A percentile compares a stretch with the other conserved stretches of the same genome.
phyloP scores from a whole-genome alignment of 148 eudicot genomes.

The Nyssa sinensis region DNA sequence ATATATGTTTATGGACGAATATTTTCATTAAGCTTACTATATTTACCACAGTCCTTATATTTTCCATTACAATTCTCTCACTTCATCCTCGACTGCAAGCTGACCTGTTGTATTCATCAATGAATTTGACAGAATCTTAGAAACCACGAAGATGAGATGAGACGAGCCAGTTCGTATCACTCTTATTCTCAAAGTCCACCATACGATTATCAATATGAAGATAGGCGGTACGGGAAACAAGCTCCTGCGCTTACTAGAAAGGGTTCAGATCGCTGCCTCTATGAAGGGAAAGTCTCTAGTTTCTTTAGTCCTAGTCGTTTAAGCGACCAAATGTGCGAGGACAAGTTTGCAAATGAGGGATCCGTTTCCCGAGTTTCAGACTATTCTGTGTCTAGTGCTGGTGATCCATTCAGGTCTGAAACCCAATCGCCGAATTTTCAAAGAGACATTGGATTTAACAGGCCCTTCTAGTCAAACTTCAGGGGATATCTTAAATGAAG shows the following conservation, averaged over 20 bases:
- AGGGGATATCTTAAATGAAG: conserved; percentile 32
- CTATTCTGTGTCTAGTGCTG: conserved; percentile 66
- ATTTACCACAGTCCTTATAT: background rate
- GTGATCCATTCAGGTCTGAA: conserved; percentile 64
- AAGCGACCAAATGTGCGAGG: conserved; percentile 60
- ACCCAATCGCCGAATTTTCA: conserved; percentile 60
- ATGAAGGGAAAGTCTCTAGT: conserved; percentile 58
- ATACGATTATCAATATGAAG: conserved; percentile 92
- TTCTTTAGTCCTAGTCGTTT: conserved; percentile 76
- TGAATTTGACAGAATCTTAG: conserved; percentile 42
- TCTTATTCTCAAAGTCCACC: conserved; percentile 98
- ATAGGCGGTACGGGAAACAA: conserved; percentile 72
- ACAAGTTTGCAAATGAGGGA: conserved; percentile 63
- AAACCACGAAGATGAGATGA: conserved; percentile 60
- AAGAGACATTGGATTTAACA: conserved; percentile 49
- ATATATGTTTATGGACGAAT: no score
- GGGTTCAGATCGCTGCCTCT: conserved; percentile 78
- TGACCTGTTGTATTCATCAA: conserved; percentile 13
- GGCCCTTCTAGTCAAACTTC: conserved; percentile 54
- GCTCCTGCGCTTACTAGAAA: conserved; percentile 61
- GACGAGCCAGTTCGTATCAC: conserved; percentile 96
- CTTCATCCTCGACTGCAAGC: background rate
- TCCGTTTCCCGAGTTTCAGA: conserved; percentile 65
- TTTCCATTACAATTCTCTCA: background rate
- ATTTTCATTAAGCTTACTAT: background rate